Evolutionary conservation across 306 rosid species (phyloP), one percentile per base, ranked within the genome.

Genomic region (Cucumis melo): DNA sequence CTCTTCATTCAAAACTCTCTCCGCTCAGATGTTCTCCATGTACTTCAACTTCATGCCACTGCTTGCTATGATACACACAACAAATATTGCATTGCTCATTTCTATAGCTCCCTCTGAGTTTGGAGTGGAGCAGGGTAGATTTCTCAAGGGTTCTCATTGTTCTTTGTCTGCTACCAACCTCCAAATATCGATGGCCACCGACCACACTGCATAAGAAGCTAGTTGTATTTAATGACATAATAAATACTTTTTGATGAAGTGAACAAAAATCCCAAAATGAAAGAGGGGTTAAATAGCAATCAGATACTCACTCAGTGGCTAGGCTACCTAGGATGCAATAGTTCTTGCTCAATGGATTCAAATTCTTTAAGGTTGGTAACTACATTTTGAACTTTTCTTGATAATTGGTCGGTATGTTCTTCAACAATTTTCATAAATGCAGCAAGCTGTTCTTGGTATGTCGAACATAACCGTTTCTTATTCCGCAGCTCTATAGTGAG

Each of bases 401-500:
- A 90, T 46, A 91, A 79, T 86, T 83, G 88, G 38, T 91, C 82
- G 65, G 83, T 86, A 79, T 93, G 97, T 77, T 91, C 97, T 83
- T 93, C 97, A 8, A 93, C 97, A 51, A 87, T 85, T 82, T 90
- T 88, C 86, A 91, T 83, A 66, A 90, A 87, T 51, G 86, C 84
- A 39, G 83, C 78, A 67, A 91, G 79, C 83, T 93, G 97, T 78
- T 91, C 96, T 82, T 87, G 88, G 86, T 93, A 93, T 75, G 90
- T 81, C 39, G 90, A 78, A 64, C 96, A 91, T 78, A 93, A 68
- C 71, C 97, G 87, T 79, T 91, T 93, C 85, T 88, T 93, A 73
- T 83, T 89, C 81, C 97, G 94, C 83, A 93, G 88, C 86, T 93
- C 97, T 11, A 86, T 78, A 54, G 96, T 91, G 79, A 93, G 80